Evolutionary conservation across 2,329 filamentous ascomycete species (phyloP), one percentile per base, ranked within the genome.

Genomic region (Verticillium nubilum): DNA sequence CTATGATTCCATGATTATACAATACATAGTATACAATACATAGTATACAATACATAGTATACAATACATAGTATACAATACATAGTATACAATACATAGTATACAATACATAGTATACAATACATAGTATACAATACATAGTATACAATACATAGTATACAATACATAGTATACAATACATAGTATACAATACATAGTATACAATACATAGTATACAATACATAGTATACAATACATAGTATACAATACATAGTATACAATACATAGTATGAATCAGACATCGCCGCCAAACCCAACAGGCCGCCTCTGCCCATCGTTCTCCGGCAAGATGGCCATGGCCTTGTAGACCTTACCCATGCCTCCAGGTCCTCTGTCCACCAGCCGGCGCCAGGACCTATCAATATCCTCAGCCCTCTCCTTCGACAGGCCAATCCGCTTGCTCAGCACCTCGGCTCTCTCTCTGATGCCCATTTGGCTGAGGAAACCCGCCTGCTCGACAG

Each of bases 331-430:
- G 13, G 93, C 91, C 81, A 99, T 82, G 26, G 86, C 93, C 76
- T 98, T 97, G 73, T 99, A 99, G 25, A 97, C 78, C 76, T 88
- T 93, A 0, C 95, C 95, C 95, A 99, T 99, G 0, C 92, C 94
- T 57, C 85, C 86, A 1, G 87, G 89, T 0, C 90, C 88, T 50
- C 86, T 81, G 72, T 97, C 93, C n/a, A 97, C 85, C 57, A 99
- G 77, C 62, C 95, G 81, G 75, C 85, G 88, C 85, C 92, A 96
- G 0, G 89, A 88, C 63, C 79, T 84, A 64, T 92, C 86, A 31
- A 97, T 79, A 57, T 86, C 84, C 65, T 78, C 80, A 29, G 76
- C 83, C 63, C 79, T 80, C 61, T 83, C 75, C 61, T 78, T 75
- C 26, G 68, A 63, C 12, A 68, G 64, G 17, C 71, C 73, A 4